These are phyloP conservation scores for Trichoderma asperellum DNA, from an alignment of 2,329 filamentous ascomycete genomes.

Conservation along the genomic window DNA sequence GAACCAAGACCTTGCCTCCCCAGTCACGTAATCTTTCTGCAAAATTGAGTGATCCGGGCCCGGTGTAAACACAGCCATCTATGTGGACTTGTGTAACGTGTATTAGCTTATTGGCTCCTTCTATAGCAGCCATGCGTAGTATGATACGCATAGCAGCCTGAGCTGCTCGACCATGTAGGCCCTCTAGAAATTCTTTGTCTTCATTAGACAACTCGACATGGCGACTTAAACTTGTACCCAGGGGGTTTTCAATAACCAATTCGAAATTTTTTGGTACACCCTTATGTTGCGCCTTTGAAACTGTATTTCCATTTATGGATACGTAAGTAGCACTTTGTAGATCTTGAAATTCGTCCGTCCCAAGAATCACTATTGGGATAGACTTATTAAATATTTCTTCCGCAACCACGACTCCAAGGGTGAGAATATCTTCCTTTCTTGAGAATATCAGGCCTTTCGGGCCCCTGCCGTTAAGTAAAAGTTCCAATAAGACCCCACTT, in stretches of 20 bases:
- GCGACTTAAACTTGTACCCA: not conserved
- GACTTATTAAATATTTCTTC: constrained; percentile 45
- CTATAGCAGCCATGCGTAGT: constrained; percentile 42
- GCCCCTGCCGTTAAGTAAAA: constrained; percentile 45
- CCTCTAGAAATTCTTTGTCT: constrained; percentile 39
- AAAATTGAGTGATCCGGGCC: constrained; percentile 44
- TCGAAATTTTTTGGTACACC: not conserved
- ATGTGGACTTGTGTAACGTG: constrained; percentile 48
- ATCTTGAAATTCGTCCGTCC: constrained; percentile 29
- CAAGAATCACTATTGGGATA: constrained; percentile 46
- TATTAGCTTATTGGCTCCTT: constrained; percentile 41
- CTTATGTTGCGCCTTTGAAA: not conserved
- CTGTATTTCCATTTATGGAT: not conserved
- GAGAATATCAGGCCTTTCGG: constrained; percentile 49
- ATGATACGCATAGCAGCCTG: constrained; percentile 46
- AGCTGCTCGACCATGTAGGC: constrained; percentile 41
- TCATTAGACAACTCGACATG: constrained; percentile 18
- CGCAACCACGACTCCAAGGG: constrained; percentile 50
- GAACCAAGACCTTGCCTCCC: constrained; percentile 44
- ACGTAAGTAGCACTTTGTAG: not conserved
- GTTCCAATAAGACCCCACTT: constrained; percentile 50
- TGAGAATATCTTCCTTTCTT: constrained; percentile 48
- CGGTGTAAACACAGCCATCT: constrained; percentile 50
- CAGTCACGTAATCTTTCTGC: constrained; percentile 41
- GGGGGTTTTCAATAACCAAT: not conserved